A percentile compares a stretch with the other conserved stretches of the same genome.
Evolutionary conservation across 2,329 filamentous ascomycete species (phyloP).

Genomic region (Trichocomaceae sp.): DNA sequence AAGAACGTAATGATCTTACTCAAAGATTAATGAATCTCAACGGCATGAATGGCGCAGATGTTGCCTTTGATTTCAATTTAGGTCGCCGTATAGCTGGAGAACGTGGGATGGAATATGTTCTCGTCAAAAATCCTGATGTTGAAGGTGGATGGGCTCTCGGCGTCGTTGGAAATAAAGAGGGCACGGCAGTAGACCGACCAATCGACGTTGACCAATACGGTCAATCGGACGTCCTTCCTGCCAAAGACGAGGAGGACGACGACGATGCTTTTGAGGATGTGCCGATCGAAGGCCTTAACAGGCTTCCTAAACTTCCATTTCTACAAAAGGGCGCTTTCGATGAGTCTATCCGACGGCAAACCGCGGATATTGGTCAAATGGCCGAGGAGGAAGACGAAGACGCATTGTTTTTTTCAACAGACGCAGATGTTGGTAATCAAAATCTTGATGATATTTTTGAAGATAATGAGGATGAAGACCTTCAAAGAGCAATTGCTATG

Average conservation of each 20-base stretch:
- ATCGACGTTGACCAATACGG: slow-evolving; percentile 76
- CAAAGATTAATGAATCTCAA: slow-evolving; percentile 92
- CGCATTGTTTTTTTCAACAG: slow-evolving; percentile 50
- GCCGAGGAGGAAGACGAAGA: slow-evolving; percentile 39
- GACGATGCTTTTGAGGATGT: slow-evolving; percentile 80
- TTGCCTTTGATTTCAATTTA: slow-evolving; percentile 55
- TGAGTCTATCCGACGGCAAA: slow-evolving; percentile 27
- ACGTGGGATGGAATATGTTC: slow-evolving; percentile 84
- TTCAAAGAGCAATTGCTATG: slow-evolving; percentile 75
- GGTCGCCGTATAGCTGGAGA: slow-evolving; percentile 58
- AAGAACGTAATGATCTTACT: slow-evolving; percentile 87
- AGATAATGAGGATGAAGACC: slow-evolving; percentile 60
- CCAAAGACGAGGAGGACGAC: slow-evolving; percentile 62
- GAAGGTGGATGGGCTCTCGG: slow-evolving; percentile 95
- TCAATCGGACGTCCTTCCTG: slow-evolving; percentile 44
- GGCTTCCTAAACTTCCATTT: slow-evolving; percentile 60
- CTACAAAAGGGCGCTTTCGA: slow-evolving; percentile 33
- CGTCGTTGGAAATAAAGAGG: slow-evolving; percentile 79
- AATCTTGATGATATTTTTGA: slow-evolving; percentile 52
- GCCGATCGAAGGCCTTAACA: slow-evolving; percentile 81
- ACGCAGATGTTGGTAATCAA: slow-evolving; percentile 27
- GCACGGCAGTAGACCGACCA: slow-evolving; percentile 73
- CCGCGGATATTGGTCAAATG: slow-evolving; percentile 16
- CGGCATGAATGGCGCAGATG: slow-evolving; percentile 73
- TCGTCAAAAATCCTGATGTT: slow-evolving; percentile 90